Evolutionary conservation across 148 eudicot genomes (phyloP).

Genomic region (Cornus controversa): DNA sequence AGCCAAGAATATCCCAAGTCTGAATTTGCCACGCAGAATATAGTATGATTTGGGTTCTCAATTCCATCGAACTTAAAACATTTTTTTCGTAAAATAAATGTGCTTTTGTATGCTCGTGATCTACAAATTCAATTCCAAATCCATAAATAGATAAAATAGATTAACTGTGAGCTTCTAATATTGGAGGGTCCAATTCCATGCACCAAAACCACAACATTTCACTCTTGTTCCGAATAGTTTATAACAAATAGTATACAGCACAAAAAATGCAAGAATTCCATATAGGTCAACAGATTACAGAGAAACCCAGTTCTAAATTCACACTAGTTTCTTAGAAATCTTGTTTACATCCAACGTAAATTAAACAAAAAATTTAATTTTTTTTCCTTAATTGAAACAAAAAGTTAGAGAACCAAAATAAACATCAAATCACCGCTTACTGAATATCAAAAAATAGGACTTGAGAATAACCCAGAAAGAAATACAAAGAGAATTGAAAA

Average conservation of each 20-base stretch:
- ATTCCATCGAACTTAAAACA: too few species aligned
- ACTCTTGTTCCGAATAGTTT: too few species aligned
- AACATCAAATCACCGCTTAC: neutral
- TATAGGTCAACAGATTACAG: too few species aligned
- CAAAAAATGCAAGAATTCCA: neutral
- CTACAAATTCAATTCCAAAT: too few species aligned
- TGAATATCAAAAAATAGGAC: conserved; percentile 2
- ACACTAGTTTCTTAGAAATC: neutral
- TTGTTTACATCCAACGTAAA: neutral
- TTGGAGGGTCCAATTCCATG: too few species aligned
- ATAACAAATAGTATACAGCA: neutral
- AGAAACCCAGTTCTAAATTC: neutral
- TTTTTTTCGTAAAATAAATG: too few species aligned
- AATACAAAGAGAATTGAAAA: neutral
- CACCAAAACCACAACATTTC: too few species aligned
- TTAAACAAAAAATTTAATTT: neutral
- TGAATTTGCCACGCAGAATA: neutral
- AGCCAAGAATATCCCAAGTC: neutral
- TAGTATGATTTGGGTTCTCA: neutral
- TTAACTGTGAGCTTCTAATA: too few species aligned
- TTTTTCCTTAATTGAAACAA: neutral
- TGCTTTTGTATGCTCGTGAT: too few species aligned
- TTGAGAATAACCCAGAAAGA: neutral
- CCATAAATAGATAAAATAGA: too few species aligned
- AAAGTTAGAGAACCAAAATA: neutral